phyloP scores from a whole-genome alignment of 139 green algal species.

The Closterium sp. region DNA sequence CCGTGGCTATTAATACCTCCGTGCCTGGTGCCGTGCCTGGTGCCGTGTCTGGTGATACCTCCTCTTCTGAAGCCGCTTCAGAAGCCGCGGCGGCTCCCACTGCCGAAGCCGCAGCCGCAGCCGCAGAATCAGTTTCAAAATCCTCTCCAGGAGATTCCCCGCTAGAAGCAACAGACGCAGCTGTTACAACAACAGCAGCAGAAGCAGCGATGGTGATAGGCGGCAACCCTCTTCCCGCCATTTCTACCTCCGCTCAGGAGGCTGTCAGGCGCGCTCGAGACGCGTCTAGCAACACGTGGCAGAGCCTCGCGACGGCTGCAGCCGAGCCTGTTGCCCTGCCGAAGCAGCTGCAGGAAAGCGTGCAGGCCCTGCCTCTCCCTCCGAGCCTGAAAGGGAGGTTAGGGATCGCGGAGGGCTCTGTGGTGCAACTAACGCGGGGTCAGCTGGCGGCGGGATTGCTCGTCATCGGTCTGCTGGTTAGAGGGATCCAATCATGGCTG shows the following conservation, averaged over 20 bases:
- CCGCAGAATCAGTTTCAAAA: neutral
- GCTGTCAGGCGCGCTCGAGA: neutral
- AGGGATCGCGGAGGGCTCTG: neutral
- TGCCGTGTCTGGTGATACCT: neutral
- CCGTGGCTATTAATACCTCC: neutral
- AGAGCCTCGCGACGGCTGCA: neutral
- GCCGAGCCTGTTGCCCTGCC: neutral
- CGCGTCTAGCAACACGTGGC: neutral
- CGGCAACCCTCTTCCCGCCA: neutral
- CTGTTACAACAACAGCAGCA: neutral
- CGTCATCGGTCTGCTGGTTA: neutral
- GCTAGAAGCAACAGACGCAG: neutral
- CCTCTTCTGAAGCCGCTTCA: neutral
- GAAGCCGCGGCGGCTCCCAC: too few relatives aligned
- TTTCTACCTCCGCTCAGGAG: neutral
- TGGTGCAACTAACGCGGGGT: neutral
- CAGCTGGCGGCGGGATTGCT: neutral
- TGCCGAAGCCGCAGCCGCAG: too few relatives aligned
- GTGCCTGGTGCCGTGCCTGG: neutral
- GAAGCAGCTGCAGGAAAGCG: neutral
- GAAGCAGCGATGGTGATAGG: neutral
- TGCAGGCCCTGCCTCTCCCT: neutral
- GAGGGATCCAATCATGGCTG: neutral
- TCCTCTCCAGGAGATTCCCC: neutral
- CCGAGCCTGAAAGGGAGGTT: neutral